phyloP scores from a whole-genome alignment of 257 asterid species.

The Eucommia ulmoides region DNA sequence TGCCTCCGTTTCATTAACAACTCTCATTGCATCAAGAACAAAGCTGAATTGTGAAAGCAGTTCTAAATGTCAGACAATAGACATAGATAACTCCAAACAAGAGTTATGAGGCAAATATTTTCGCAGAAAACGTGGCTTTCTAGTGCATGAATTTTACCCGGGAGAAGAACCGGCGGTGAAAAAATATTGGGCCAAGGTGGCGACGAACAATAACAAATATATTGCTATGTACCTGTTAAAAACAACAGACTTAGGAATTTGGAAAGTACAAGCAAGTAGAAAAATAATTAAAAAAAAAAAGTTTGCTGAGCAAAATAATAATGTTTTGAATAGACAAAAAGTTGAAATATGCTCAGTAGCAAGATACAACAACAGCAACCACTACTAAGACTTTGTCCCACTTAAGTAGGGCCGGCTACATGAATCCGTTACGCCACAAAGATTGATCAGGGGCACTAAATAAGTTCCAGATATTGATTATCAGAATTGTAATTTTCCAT shows the following conservation, averaged over 20 bases:
- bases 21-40: slow-evolving; percentile 72
- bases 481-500: too few species aligned
- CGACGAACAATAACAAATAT: slow-evolving; percentile 47
- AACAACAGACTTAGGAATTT: slow-evolving; percentile 1
- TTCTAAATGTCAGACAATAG: slow-evolving; percentile 8
- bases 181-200: slow-evolving; percentile 77
- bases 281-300: slow-evolving; percentile 1
- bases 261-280: not conserved
- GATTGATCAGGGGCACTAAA: too few species aligned
- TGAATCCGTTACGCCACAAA: too few species aligned
- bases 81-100: slow-evolving; percentile 5
- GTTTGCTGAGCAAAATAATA: too few species aligned
- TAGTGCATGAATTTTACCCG: slow-evolving; percentile 37
- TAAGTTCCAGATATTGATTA: too few species aligned
- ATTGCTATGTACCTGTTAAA: slow-evolving; percentile 53
- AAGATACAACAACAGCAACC: too few species aligned
- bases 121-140: slow-evolving; percentile 10
- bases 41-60: slow-evolving; percentile 34
- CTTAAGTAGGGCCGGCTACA: too few species aligned
- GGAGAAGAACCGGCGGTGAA: slow-evolving; percentile 82
- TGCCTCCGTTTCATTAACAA: slow-evolving; percentile 61
- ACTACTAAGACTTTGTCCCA: too few species aligned
- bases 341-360: too few species aligned
- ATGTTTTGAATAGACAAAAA: too few species aligned
- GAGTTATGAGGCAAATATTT: slow-evolving; percentile 4